Conservation (phyloP, 345 rosid species). For the rapeseed (Brassica napus) region DNA sequence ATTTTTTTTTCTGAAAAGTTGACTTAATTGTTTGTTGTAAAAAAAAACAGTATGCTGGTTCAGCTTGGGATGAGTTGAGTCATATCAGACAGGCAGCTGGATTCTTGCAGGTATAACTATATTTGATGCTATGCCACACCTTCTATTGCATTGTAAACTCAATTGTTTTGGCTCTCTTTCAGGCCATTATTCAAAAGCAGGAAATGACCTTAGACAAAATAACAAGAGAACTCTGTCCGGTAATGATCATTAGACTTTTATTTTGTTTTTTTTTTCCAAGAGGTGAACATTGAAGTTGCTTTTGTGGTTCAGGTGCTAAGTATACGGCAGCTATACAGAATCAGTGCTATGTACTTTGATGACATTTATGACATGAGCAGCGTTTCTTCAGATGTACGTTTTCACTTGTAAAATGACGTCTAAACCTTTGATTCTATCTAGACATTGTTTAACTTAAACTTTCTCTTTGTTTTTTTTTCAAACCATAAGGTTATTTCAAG, state of each 20-base stretch:
- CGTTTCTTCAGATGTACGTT: constrained; percentile 92
- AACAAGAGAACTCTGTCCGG: constrained; percentile 94
- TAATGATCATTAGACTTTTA: constrained; percentile 34
- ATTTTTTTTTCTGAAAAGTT: background rate
- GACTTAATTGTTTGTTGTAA: constrained; percentile 5
- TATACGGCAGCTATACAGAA: constrained; percentile 91
- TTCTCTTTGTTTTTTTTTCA: constrained; percentile 2
- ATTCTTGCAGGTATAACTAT: constrained; percentile 64
- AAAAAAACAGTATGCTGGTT: constrained; percentile 73
- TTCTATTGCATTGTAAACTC: background rate
- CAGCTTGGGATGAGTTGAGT: constrained; percentile 95
- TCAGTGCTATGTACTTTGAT: constrained; percentile 99
- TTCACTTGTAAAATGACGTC: constrained; percentile 1
- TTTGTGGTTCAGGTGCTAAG: constrained; percentile 72
- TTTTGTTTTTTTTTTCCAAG: background rate
- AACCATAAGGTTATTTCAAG: constrained; percentile 71
- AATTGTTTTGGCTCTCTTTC: constrained; percentile 25
- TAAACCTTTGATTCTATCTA: constrained; percentile 1
- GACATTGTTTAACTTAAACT: constrained; percentile 13
- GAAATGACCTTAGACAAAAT: constrained; percentile 87
- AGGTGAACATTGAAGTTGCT: background rate
- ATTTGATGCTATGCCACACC: background rate
- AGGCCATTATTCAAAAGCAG: constrained; percentile 98
- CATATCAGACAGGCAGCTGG: constrained; percentile 99
- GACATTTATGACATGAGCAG: constrained; percentile 95